These are phyloP conservation scores for Gossypium stocksii DNA, from an alignment of 345 rosid genomes.

Conservation along the genomic window DNA sequence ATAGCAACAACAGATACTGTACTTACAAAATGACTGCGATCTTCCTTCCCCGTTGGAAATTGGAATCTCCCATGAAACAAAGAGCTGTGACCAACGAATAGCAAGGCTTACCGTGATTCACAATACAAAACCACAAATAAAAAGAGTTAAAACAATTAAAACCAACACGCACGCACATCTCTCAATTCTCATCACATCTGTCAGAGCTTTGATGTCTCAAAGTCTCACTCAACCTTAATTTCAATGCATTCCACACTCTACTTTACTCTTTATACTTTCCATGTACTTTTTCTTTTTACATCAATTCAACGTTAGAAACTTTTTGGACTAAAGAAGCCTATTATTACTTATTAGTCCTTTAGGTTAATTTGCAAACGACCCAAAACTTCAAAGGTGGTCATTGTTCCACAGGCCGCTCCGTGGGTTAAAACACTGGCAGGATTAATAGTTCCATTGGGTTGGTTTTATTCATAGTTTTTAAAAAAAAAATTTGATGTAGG, in stretches of 20 bases:
- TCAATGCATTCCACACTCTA: neutral
- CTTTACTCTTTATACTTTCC: no score
- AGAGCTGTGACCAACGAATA: neutral
- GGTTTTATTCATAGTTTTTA: no score
- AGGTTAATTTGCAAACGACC: neutral
- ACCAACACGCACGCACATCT: neutral
- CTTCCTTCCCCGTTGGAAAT: neutral
- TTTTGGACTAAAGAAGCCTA: neutral
- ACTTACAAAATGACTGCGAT: no score
- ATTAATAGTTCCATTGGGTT: neutral
- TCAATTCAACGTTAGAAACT: neutral
- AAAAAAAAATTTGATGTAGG: neutral
- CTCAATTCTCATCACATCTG: neutral
- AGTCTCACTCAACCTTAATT: neutral
- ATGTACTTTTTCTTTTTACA: no score
- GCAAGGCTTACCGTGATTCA: constrained; percentile 3
- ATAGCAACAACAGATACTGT: no score
- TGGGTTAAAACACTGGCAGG: neutral
- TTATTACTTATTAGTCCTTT: neutral
- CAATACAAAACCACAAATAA: neutral
- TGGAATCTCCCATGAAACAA: neutral
- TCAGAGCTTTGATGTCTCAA: neutral
- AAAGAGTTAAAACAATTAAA: neutral
- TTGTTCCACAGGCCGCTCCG: neutral
- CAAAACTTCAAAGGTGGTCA: neutral